Percentiles rank a stretch among this genome's conserved stretches.
phyloP scores from a whole-genome alignment of 768 basidiomycete genomes.

The Crassisporium funariophilum region DNA sequence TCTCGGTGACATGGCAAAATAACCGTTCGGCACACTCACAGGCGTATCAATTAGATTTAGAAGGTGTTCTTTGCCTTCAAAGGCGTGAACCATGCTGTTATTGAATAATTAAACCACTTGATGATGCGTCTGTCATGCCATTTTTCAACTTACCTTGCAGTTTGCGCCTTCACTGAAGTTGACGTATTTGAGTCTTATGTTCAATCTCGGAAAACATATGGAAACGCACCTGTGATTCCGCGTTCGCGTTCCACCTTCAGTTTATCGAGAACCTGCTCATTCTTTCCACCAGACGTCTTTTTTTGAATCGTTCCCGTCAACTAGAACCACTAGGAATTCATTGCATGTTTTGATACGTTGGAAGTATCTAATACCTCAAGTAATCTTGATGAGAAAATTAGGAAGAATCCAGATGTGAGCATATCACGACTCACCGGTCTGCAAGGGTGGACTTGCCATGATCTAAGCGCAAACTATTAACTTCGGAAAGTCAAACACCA shows the following conservation, averaged over 20 bases:
- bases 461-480: conserved; percentile 46
- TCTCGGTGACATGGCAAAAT: not conserved
- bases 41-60: conserved; percentile 98
- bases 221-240: conserved; percentile 82
- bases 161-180: conserved; percentile 87
- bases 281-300: conserved; percentile 57
- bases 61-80: conserved; percentile 60
- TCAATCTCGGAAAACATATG: conserved; percentile 2
- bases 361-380: conserved; percentile 56
- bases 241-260: conserved; percentile 96
- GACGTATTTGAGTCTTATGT: conserved; percentile 6
- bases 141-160: conserved; percentile 62
- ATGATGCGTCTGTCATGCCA: not conserved
- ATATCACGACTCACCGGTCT: conserved; percentile 59
- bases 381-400: conserved; percentile 44
- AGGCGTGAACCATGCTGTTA: conserved; percentile 74
- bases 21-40: conserved; percentile 38
- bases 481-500: not conserved
- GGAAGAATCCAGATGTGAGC: conserved; percentile 1
- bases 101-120: conserved; percentile 6
- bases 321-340: conserved; percentile 45
- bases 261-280: conserved; percentile 88
- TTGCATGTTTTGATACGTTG: conserved; percentile 1
- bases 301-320: conserved; percentile 85
- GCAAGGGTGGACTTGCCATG: conserved; percentile 96